Conservation (phyloP, 1,284 basidiomycete genomes). For the Pterulicium gracile region DNA sequence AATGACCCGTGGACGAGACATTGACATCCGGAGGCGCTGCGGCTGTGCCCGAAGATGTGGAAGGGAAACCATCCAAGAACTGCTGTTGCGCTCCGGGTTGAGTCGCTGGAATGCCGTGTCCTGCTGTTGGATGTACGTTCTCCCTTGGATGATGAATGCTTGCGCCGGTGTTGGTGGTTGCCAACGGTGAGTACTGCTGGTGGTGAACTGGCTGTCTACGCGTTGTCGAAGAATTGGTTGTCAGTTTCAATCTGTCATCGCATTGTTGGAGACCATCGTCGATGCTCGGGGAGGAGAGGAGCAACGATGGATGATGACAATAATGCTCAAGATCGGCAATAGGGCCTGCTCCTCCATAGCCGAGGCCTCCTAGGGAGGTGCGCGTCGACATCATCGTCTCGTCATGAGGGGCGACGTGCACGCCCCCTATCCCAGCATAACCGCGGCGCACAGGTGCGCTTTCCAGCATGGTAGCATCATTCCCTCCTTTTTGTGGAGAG, state of each 20-base stretch:
- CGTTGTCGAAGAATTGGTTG: not conserved
- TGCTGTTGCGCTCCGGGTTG: not conserved
- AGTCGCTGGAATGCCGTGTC: not conserved
- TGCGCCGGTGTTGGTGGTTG: not conserved
- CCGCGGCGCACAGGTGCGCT: not conserved
- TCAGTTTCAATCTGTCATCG: conserved; percentile 2
- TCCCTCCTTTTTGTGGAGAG: not conserved
- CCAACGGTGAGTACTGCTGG: not conserved
- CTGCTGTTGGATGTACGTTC: not conserved
- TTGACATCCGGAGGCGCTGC: not conserved
- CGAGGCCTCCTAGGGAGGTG: not conserved
- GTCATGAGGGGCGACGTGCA: not conserved
- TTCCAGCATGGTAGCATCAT: too few species aligned
- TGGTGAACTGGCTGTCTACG: not conserved
- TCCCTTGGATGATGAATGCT: not conserved
- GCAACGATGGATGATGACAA: not conserved
- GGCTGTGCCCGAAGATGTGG: not conserved
- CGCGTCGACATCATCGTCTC: not conserved
- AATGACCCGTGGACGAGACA: not conserved
- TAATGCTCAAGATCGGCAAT: conserved; percentile 1
- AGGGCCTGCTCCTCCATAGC: not conserved
- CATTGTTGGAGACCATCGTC: not conserved
- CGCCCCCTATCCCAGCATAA: not conserved
- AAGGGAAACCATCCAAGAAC: not conserved
- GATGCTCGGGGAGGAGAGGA: not conserved